These are phyloP conservation scores for Wickerhamomyces hampshirensis DNA, from an alignment of 805 yeast species.

Conservation along the genomic window DNA sequence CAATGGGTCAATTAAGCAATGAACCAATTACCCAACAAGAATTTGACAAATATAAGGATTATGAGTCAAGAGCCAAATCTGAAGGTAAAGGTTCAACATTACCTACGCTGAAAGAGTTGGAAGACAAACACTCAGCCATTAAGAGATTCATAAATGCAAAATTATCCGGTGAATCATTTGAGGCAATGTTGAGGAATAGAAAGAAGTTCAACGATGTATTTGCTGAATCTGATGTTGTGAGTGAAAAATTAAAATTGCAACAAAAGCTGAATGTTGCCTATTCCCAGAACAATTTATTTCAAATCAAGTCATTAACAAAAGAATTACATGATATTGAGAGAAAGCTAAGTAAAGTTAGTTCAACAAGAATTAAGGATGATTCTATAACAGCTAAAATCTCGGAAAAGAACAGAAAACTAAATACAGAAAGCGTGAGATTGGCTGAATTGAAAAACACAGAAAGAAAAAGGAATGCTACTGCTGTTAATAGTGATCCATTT, in stretches of 20 bases:
- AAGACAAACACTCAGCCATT: slow-evolving; percentile 59
- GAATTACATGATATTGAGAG: slow-evolving; percentile 34
- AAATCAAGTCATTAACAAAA: slow-evolving; percentile 33
- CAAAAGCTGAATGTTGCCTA: slow-evolving; percentile 75
- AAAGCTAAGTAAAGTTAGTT: slow-evolving; percentile 29
- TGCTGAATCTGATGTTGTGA: slow-evolving; percentile 70
- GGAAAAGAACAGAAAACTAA: slow-evolving; percentile 72
- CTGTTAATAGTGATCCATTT: slow-evolving; percentile 70
- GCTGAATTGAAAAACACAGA: slow-evolving; percentile 71
- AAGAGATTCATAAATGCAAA: slow-evolving; percentile 58
- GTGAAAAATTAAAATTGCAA: slow-evolving; percentile 63
- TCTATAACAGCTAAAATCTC: slow-evolving; percentile 27
- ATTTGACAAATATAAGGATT: slow-evolving; percentile 60
- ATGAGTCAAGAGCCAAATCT: slow-evolving; percentile 52
- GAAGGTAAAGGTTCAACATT: slow-evolving; percentile 30
- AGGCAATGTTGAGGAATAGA: slow-evolving; percentile 71
- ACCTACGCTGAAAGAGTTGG: slow-evolving; percentile 62
- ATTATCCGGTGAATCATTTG: slow-evolving; percentile 68
- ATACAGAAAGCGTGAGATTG: slow-evolving; percentile 67
- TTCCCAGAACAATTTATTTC: slow-evolving; percentile 39
- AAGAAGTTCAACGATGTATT: slow-evolving; percentile 52
- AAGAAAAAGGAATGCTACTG: slow-evolving; percentile 40
- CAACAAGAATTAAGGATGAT: slow-evolving; percentile 31
- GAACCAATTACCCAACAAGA: slow-evolving; percentile 66
- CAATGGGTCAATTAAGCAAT: slow-evolving; percentile 78